Evolutionary conservation across 139 green algal genomes (phyloP), one percentile per base, ranked within the genome.

Genomic region (Bryopsis sp.): DNA sequence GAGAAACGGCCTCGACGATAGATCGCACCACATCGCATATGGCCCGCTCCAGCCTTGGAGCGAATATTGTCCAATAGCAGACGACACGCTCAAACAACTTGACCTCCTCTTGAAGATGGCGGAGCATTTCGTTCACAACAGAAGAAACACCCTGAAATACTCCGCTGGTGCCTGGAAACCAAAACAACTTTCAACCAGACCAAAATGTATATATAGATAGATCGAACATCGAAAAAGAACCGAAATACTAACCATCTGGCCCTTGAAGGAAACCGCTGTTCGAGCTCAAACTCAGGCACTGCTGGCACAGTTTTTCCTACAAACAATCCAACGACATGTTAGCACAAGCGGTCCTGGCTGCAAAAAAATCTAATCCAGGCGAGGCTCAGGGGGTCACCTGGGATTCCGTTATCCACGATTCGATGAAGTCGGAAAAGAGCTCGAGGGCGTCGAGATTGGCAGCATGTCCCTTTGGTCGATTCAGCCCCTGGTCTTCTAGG

Each of bases 21-120:
- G 39, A 22, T 7, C 58, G 58, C 58, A 65, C 8, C 5, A 43
- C 58, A 46, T 65, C 58, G 31, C 58, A 65, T 26, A 65, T 26
- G 31, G 28, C 58, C 24, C 58, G 24, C 31, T 65, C 58, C 6
- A 65, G 6, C 24, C 15, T 39, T 7, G 22, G 6, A 35, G 3
- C 58, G 31, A 65, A 65, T 31, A 31, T 47, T 22, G 26, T 39
- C 58, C 58, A 65, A 11, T 39, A 46, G 19, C 43, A 11, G 15
- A 65, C 28, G 4, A 65, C 28, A 47, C 58, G 11, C 31, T 65
- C 15, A 65, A 32, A 65, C 58, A 39, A 11, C 6, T 3, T 5
- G 6, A 65, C 29, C 43, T 65, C 58, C 3, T 65, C 58, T 26
- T 65, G 28, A 5, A 65, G 28, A 6, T 47, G 31, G 4, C 15